Conservation (phyloP, 495 filamentous ascomycete genomes). For the Podospora anserina region DNA sequence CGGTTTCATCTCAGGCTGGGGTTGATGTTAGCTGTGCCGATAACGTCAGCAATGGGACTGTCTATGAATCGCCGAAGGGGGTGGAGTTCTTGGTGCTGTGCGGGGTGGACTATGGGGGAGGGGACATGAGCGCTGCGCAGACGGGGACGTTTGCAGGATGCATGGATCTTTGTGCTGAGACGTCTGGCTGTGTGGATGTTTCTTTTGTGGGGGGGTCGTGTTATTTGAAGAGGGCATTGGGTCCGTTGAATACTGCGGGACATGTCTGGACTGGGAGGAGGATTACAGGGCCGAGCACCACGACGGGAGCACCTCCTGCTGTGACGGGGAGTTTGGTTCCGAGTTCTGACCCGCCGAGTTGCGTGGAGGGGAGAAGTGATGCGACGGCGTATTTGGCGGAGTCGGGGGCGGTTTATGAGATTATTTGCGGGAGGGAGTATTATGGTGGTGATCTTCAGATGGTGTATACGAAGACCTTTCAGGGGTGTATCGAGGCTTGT, state of each 20-base stretch:
- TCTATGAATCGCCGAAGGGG: constrained; percentile 1
- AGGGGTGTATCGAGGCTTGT: constrained; percentile 12
- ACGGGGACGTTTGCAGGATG: constrained; percentile 9
- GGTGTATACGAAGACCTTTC: not conserved
- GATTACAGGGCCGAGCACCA: not conserved
- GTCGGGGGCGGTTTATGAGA: constrained; percentile 4
- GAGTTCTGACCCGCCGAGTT: not conserved
- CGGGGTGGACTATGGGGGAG: constrained; percentile 9
- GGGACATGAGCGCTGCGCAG: not conserved
- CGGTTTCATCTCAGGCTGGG: not conserved
- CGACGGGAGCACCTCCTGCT: not conserved
- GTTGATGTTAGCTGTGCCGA: not conserved
- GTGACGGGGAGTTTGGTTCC: not conserved
- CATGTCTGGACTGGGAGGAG: not conserved
- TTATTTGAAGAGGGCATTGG: constrained; percentile 10
- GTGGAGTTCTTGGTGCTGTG: constrained; percentile 8
- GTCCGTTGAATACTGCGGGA: not conserved
- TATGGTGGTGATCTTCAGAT: constrained; percentile 10
- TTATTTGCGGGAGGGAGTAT: constrained; percentile 13
- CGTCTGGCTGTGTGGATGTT: constrained; percentile 10
- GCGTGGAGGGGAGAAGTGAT: not conserved
- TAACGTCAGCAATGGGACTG: constrained; percentile 2
- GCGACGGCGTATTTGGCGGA: not conserved
- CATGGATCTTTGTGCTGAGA: constrained; percentile 11
- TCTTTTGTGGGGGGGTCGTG: constrained; percentile 4